Evolutionary conservation across 139 green algal genomes (phyloP).

Genomic region (Chlorella sorokiniana): DNA sequence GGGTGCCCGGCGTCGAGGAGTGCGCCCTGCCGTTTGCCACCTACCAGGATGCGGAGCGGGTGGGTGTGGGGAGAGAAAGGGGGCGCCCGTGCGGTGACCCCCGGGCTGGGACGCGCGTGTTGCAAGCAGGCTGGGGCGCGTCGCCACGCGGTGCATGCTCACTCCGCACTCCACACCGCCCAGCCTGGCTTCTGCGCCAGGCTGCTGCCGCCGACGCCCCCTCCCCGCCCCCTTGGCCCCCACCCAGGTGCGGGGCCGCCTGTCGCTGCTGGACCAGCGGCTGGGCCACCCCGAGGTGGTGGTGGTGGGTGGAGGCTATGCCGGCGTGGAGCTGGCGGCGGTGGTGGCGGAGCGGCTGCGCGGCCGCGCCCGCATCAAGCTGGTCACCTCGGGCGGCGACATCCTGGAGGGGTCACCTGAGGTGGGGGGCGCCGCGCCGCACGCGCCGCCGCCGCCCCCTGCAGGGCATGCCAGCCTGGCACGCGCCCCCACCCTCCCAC

Average conservation of each 20-base stretch:
- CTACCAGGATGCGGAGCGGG: conserved; percentile 72
- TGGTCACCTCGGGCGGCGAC: conserved; percentile 66
- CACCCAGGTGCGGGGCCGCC: neutral
- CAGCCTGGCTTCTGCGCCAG: neutral
- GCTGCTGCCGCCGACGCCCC: too few relatives aligned
- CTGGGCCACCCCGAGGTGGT: conserved; percentile 36
- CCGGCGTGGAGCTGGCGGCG: conserved; percentile 89
- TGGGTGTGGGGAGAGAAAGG: neutral
- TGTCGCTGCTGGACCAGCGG: conserved; percentile 5
- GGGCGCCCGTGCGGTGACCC: neutral
- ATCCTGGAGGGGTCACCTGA: conserved; percentile 66
- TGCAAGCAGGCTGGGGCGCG: neutral
- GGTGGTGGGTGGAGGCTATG: conserved; percentile 90
- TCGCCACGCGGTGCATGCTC: neutral
- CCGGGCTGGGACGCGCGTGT: neutral
- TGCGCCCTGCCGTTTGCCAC: conserved; percentile 80
- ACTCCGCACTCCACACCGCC: neutral
- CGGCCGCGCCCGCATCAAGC: conserved; percentile 53
- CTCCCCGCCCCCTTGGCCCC: neutral
- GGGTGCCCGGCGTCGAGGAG: conserved; percentile 84
- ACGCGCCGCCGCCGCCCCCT: too few relatives aligned
- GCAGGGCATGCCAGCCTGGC: neutral
- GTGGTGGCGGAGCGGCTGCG: conserved; percentile 73
- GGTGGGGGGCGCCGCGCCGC: neutral
- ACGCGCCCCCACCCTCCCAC: too few relatives aligned